Percentiles rank a stretch among this genome's conserved stretches.
These are phyloP conservation scores for Fraxinus baroniana DNA, from an alignment of 305 asterid species.

Conservation along the genomic window DNA sequence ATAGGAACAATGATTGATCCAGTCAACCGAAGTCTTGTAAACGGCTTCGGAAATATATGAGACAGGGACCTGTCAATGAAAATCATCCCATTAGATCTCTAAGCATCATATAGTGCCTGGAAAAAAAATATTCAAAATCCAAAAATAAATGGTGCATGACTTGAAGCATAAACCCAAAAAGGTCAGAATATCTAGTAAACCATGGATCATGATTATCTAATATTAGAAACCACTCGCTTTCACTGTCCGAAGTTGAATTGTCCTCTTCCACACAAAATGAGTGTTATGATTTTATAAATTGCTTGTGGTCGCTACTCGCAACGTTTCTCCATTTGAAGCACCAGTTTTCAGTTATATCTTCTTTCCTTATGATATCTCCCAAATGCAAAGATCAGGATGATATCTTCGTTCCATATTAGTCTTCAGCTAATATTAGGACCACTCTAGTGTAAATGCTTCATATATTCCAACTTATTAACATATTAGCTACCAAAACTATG, in stretches of 20 bases:
- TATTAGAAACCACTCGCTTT: background rate
- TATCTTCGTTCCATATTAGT: background rate
- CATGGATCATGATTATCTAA: background rate
- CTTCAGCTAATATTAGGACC: background rate
- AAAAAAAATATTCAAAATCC: background rate
- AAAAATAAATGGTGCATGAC: background rate
- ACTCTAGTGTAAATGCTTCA: background rate
- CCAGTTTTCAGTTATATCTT: background rate
- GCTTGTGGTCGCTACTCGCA: background rate
- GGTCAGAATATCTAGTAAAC: background rate
- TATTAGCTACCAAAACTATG: background rate
- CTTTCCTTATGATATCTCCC: background rate
- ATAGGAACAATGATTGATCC: conserved; percentile 65
- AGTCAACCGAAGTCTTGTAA: conserved; percentile 70
- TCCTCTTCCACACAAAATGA: background rate
- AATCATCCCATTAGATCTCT: background rate
- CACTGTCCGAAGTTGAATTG: background rate
- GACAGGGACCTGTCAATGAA: conserved; percentile 60
- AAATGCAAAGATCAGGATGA: background rate
- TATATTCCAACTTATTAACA: background rate
- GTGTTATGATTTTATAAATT: background rate
- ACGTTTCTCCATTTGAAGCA: background rate
- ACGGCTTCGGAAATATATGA: conserved; percentile 62
- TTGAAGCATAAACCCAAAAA: background rate
- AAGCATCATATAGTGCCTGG: background rate